Conservation (phyloP, 2,329 filamentous ascomycete genomes). For the Sporothrix variecibatus region DNA sequence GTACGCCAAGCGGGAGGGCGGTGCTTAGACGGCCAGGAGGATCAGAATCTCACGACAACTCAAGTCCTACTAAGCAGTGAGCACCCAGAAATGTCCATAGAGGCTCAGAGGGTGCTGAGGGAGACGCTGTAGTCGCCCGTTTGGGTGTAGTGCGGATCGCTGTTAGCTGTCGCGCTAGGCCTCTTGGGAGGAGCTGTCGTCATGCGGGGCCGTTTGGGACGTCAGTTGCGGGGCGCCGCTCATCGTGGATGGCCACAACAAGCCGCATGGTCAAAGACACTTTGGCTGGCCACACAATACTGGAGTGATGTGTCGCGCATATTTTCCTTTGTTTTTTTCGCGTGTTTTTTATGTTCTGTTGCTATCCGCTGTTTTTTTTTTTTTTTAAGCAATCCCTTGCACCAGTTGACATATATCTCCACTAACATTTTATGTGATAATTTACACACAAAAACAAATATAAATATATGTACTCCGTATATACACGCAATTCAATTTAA, state of each 20-base stretch:
- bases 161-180: background rate
- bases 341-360: background rate
- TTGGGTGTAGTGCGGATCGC: background rate
- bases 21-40: slow-evolving; percentile 45
- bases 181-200: background rate
- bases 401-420: background rate
- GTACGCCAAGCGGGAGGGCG: slow-evolving; percentile 64
- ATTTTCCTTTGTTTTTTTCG: too few species aligned
- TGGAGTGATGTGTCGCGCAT: background rate
- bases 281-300: background rate
- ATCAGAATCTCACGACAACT: background rate
- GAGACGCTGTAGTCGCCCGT: background rate
- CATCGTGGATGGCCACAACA: background rate
- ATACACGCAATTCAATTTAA: too few species aligned
- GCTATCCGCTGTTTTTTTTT: background rate
- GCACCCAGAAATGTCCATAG: background rate
- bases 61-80: background rate
- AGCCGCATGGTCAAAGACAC: background rate
- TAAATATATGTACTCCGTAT: too few species aligned
- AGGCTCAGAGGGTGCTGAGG: background rate
- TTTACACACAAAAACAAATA: background rate
- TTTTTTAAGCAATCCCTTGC: background rate
- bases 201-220: background rate
- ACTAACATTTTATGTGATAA: background rate
- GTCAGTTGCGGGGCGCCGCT: background rate